Evolutionary conservation across 2,329 filamentous ascomycete genomes (phyloP).

Genomic region (Arthroderma sp.): DNA sequence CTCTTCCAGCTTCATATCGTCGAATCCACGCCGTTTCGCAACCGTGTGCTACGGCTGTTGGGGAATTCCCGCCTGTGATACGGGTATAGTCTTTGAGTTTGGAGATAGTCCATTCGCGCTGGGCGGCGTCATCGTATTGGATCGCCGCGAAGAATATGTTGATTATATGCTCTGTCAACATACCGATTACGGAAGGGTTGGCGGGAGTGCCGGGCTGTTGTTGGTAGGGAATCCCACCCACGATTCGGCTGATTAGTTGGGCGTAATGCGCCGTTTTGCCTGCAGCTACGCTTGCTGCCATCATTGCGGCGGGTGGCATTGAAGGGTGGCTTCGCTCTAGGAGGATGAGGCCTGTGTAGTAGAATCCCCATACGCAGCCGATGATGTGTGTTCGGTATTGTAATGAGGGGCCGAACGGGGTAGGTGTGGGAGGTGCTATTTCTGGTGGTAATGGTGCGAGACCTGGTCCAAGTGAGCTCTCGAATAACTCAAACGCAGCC

Average conservation of each 20-base stretch:
- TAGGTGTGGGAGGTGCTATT: slow-evolving; percentile 44
- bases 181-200: slow-evolving; percentile 65
- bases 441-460: slow-evolving; percentile 66
- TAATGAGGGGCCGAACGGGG: slow-evolving; percentile 70
- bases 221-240: slow-evolving; percentile 50
- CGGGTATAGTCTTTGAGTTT: slow-evolving; percentile 62
- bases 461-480: slow-evolving; percentile 53
- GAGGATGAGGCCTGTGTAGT: slow-evolving; percentile 72
- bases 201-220: slow-evolving; percentile 23
- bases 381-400: slow-evolving; percentile 81
- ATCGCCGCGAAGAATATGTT: slow-evolving; percentile 78
- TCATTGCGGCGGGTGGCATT: slow-evolving; percentile 84
- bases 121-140: slow-evolving; percentile 56
- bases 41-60: slow-evolving; percentile 64
- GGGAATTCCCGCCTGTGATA: slow-evolving; percentile 77
- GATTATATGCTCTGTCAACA: slow-evolving; percentile 69
- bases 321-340: slow-evolving; percentile 70
- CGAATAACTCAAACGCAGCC: slow-evolving; percentile 30
- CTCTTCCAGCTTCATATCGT: slow-evolving; percentile 57
- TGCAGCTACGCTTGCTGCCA: slow-evolving; percentile 68
- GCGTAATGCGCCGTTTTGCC: slow-evolving; percentile 57
- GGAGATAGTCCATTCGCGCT: slow-evolving; percentile 65
- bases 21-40: slow-evolving; percentile 77
- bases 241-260: slow-evolving; percentile 64
- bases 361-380: slow-evolving; percentile 74